Evolutionary conservation across 768 basidiomycete species (phyloP).

Genomic region (Mycena indigotica): DNA sequence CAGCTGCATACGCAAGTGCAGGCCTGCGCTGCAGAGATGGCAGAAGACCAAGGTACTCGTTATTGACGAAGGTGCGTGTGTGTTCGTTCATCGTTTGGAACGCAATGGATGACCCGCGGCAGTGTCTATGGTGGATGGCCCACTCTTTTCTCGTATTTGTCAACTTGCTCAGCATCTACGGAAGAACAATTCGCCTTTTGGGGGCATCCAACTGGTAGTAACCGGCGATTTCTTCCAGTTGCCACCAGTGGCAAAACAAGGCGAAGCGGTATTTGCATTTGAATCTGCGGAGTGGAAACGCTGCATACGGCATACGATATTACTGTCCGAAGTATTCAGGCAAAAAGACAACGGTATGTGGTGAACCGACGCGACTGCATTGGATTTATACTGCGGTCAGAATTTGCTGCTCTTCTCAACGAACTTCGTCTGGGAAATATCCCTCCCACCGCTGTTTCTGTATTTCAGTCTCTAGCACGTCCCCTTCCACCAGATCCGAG

Average conservation of each 20-base stretch:
- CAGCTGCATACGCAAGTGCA: slow-evolving; percentile 61
- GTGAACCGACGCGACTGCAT: too few relatives aligned
- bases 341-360: slow-evolving; percentile 69
- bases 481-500: slow-evolving; percentile 21
- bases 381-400: too few relatives aligned
- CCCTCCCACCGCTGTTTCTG: slow-evolving; percentile 29
- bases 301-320: slow-evolving; percentile 62
- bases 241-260: slow-evolving; percentile 67
- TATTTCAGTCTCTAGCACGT: slow-evolving; percentile 18
- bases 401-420: slow-evolving; percentile 74
- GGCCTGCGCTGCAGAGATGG: slow-evolving; percentile 70
- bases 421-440: slow-evolving; percentile 64
- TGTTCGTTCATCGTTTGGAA: neutral
- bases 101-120: neutral
- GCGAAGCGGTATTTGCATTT: slow-evolving; percentile 66
- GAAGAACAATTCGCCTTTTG: slow-evolving; percentile 56
- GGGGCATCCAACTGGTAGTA: slow-evolving; percentile 78
- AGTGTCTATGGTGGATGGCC: slow-evolving; percentile 41
- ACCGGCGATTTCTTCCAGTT: slow-evolving; percentile 88
- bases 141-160: slow-evolving; percentile 71
- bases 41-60: slow-evolving; percentile 64
- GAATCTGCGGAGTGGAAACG: slow-evolving; percentile 66
- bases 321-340: slow-evolving; percentile 71
- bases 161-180: slow-evolving; percentile 56
- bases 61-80: slow-evolving; percentile 54